A percentile compares a stretch with the other conserved stretches of the same genome.
Conservation (phyloP, 805 yeast genomes). For the Pachysolen tannophilus region DNA sequence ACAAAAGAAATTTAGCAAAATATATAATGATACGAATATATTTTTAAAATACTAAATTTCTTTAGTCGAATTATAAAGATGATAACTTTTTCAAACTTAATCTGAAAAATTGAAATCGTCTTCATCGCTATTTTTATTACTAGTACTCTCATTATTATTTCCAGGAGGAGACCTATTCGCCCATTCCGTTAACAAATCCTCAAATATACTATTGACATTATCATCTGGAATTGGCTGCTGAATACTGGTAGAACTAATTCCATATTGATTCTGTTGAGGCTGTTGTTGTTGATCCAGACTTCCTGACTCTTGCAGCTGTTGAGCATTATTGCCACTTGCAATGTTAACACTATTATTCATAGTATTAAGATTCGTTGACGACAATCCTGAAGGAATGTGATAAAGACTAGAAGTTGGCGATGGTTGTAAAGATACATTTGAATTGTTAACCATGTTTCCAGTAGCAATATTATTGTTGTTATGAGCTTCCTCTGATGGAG, state of each 20-base stretch:
- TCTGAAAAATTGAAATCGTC: too few relatives aligned
- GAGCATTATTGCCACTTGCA: constrained; percentile 1
- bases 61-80: too few relatives aligned
- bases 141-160: not conserved
- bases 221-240: not conserved
- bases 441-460: not conserved
- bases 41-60: too few relatives aligned
- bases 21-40: too few relatives aligned
- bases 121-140: not conserved
- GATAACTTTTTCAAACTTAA: too few relatives aligned
- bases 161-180: constrained; percentile 1
- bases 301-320: too few relatives aligned
- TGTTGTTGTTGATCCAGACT: not conserved
- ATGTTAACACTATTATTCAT: not conserved
- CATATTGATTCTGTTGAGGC: not conserved
- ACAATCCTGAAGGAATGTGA: constrained; percentile 22
- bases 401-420: not conserved
- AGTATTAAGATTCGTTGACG: constrained; percentile 18
- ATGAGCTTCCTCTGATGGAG: not conserved
- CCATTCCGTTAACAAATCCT: constrained; percentile 9
- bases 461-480: not conserved
- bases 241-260: too few relatives aligned
- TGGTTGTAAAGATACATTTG: not conserved
- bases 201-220: constrained; percentile 5
- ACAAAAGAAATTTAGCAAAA: too few relatives aligned